Percentiles rank a stretch among this genome's conserved stretches.
These are phyloP conservation scores for Otatea glauca DNA, from an alignment of 176 grass and related monocot species.

Conservation along the genomic window DNA sequence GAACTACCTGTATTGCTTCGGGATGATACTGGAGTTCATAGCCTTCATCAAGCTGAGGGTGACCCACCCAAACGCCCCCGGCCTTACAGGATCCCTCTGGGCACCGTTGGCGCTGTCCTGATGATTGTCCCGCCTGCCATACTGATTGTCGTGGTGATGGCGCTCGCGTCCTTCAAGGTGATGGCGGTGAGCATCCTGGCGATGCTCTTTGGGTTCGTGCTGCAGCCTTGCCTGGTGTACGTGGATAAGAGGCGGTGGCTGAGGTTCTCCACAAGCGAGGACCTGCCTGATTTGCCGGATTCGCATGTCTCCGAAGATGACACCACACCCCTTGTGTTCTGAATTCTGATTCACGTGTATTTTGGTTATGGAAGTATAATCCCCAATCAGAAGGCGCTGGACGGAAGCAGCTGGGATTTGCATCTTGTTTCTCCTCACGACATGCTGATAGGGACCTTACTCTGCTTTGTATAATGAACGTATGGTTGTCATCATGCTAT, in stretches of 20 bases:
- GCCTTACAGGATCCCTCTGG: constrained; percentile 76
- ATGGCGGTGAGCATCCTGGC: constrained; percentile 59
- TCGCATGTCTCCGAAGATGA: constrained; percentile 25
- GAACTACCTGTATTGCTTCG: constrained; percentile 90
- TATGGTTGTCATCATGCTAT: background rate
- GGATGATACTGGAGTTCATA: constrained; percentile 95
- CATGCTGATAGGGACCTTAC: background rate
- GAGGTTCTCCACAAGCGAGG: constrained; percentile 61
- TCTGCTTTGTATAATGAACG: background rate
- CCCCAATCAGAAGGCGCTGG: background rate
- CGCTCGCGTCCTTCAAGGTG: constrained; percentile 64
- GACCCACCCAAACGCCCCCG: constrained; percentile 52
- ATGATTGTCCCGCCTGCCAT: constrained; percentile 73
- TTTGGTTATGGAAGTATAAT: background rate
- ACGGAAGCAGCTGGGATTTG: background rate
- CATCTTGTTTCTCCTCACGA: background rate
- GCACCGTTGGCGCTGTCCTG: constrained; percentile 59
- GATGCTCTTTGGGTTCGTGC: constrained; percentile 56
- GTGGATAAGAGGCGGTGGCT: constrained; percentile 64
- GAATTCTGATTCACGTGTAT: background rate
- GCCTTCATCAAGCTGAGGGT: constrained; percentile 80
- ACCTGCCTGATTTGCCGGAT: constrained; percentile 62
- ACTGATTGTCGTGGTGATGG: constrained; percentile 71
- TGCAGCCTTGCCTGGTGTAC: constrained; percentile 68
- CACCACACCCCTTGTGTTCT: constrained; percentile 17